phyloP scores from a whole-genome alignment of 2,329 filamentous ascomycete genomes.

The Fusarium zealandicum region DNA sequence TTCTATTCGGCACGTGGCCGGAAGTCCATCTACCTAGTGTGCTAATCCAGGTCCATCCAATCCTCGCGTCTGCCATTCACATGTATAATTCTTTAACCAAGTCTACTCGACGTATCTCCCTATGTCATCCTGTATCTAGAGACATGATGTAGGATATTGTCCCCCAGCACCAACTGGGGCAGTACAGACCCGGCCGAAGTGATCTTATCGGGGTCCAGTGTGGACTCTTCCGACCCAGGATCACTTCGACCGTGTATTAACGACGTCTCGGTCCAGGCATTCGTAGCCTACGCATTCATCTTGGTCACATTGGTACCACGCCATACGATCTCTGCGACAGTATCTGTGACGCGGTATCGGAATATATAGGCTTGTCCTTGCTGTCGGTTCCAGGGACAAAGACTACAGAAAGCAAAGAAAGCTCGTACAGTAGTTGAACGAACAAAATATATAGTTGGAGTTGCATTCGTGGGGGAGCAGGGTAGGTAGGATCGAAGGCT shows the following conservation, averaged over 20 bases:
- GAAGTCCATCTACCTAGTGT: too few relatives aligned
- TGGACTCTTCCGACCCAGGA: neutral
- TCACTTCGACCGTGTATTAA: neutral
- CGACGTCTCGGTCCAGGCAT: neutral
- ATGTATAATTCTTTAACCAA: too few relatives aligned
- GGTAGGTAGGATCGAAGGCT: too few relatives aligned
- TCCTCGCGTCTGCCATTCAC: too few relatives aligned
- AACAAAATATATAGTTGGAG: too few relatives aligned
- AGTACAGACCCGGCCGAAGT: neutral
- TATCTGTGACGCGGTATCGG: neutral
- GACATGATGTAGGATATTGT: slow-evolving; percentile 2
- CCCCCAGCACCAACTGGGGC: neutral
- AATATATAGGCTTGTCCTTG: neutral
- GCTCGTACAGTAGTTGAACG: too few relatives aligned
- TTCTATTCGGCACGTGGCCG: too few relatives aligned
- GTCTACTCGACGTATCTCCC: too few relatives aligned
- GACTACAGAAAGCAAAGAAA: too few relatives aligned
- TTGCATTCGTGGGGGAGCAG: too few relatives aligned
- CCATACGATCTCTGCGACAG: neutral
- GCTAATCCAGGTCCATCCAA: neutral
- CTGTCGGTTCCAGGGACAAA: neutral
- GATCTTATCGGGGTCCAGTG: neutral
- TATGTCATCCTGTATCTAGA: neutral
- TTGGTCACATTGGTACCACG: neutral
- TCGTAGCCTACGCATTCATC: too few relatives aligned